Percentiles rank a stretch among this genome's conserved stretches.
Evolutionary conservation across 352 stramenopile species (phyloP).

Genomic region (Globisporangium okanoganense): DNA sequence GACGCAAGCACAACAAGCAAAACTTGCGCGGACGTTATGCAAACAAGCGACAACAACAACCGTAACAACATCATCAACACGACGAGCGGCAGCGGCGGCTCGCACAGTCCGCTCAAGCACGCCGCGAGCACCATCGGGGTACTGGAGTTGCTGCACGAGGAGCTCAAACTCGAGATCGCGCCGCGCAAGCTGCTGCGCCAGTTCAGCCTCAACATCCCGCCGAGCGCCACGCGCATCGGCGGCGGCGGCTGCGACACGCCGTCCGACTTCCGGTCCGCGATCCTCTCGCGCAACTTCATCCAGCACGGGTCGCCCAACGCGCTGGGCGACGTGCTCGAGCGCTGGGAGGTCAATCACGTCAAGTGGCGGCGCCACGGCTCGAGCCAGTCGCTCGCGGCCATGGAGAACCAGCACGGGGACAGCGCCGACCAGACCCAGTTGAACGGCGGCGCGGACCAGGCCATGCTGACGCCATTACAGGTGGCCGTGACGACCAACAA

Average conservation of each 20-base stretch:
- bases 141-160: conserved; percentile 56
- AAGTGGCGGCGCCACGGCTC: conserved; percentile 40
- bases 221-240: conserved; percentile 18
- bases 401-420: background rate
- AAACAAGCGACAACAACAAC: background rate
- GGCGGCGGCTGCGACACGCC: background rate
- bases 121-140: conserved; percentile 21
- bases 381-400: background rate
- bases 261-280: conserved; percentile 7
- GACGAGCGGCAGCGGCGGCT: conserved; percentile 8
- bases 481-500: conserved; percentile 15
- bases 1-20: background rate
- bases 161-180: conserved; percentile 63
- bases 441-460: background rate
- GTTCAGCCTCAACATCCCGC: conserved; percentile 75
- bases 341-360: conserved; percentile 56
- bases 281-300: conserved; percentile 14
- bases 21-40: background rate
- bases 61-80: conserved; percentile 2
- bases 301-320: conserved; percentile 31
- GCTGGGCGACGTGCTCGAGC: conserved; percentile 42
- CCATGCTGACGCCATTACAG: background rate
- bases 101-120: conserved; percentile 16
- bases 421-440: background rate
- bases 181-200: conserved; percentile 67